These are phyloP conservation scores for Cryptococcus hybrid DNA, from an alignment of 1,284 basidiomycete species.

Conservation along the genomic window DNA sequence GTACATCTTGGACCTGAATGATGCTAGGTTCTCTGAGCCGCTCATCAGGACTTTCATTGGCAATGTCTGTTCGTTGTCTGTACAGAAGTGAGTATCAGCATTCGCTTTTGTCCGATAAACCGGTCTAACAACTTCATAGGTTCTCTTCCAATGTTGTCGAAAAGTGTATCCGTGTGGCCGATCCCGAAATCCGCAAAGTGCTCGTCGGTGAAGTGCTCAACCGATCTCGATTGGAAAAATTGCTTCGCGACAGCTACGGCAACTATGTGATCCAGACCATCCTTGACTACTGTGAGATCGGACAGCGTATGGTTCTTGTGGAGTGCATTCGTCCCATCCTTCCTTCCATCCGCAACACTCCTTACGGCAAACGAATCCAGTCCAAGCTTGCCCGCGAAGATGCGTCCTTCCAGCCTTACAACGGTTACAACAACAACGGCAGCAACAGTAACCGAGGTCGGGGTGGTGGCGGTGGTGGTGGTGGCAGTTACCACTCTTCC, in stretches of 20 bases:
- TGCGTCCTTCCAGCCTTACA: conserved; percentile 57
- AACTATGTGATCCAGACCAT: conserved; percentile 96
- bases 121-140: conserved; percentile 8
- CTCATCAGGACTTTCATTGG: conserved; percentile 97
- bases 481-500: conserved; percentile 14
- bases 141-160: conserved; percentile 43
- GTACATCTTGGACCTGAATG: conserved; percentile 97
- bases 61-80: conserved; percentile 95
- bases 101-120: background rate
- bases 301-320: conserved; percentile 76
- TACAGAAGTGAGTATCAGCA: conserved; percentile 99
- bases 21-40: conserved; percentile 95
- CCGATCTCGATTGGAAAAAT: conserved; percentile 89
- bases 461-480: conserved; percentile 22
- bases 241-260: conserved; percentile 89
- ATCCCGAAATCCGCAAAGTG: conserved; percentile 88
- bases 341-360: conserved; percentile 92
- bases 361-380: conserved; percentile 96
- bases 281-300: conserved; percentile 88
- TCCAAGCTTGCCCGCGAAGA: conserved; percentile 94
- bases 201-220: conserved; percentile 95
- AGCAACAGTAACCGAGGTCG: conserved; percentile 46
- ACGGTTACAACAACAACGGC: conserved; percentile 43
- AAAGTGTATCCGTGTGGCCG: conserved; percentile 95
- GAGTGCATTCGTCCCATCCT: conserved; percentile 96